Base-by-base conservation (phyloP, 1,139 yeast genomes). In the Suhomyces bokatorum region DNA sequence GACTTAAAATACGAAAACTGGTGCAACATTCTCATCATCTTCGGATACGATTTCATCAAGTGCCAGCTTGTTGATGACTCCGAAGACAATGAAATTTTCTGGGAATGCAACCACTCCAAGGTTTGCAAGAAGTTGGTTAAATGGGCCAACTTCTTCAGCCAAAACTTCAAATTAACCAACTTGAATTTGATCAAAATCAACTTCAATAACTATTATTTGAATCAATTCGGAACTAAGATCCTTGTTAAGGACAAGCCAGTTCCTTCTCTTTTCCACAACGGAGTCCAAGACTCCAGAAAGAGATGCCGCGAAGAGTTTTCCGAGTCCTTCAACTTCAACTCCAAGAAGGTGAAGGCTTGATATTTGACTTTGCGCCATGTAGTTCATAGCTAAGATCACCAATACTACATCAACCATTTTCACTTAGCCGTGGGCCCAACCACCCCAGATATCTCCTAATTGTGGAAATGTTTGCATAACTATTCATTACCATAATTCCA, bases 1-100 rank as follows among this genome's bases (percentile, higher is more conserved):
- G 70, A 70, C 35, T 61, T 63, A 29, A 69, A 73, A 39, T 82
- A 80, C 54, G 80, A 75, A 48, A 75, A 78, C 48, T 81, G 85
- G 85, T 73, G 78, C 55, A 73, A 75, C 54, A 60, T 72, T 37
- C 59, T 74, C 42, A 58, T 68, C 42, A 70, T 74, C 32, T 72
- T 74, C 53, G 77, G 76, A 16, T 74, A 73, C 49, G 78, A 74
- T 53, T 72, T 73, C 44, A 70, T 73, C 35, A 53, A 52, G 42
- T 54, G 50, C 30, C 57, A 54, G 41, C 39, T 54, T 35, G 54
- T 54, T 35, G 47, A 52, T 30, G 44, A 47, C 33, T 29, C 36
- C 11, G 37, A 56, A 13, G 51, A 52, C 34, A 60, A 62, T 42
- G 66, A 62, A 48, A 55, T 69, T 13, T 50, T 53, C 28, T 69